phyloP scores from a whole-genome alignment of 441 rosid species.

The Geranium incanum region DNA sequence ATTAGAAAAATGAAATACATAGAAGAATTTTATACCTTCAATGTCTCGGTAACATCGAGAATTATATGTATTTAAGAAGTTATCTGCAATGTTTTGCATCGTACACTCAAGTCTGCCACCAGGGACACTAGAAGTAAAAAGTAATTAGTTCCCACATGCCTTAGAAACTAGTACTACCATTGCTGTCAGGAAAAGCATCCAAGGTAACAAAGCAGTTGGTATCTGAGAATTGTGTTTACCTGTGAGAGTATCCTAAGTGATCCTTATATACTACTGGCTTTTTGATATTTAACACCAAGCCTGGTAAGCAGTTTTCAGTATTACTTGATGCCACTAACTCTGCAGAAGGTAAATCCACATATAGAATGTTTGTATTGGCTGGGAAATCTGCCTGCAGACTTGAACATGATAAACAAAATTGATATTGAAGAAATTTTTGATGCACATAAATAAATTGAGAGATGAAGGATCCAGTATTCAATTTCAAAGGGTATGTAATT shows the following conservation, averaged over 20 bases:
- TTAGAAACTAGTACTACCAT: not conserved
- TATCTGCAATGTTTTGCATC: constrained; percentile 94
- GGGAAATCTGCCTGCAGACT: constrained; percentile 76
- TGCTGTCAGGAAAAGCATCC: not conserved
- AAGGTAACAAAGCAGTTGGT: not conserved
- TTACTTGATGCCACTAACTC: constrained; percentile 59
- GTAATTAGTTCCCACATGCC: not conserved
- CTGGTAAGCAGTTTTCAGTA: constrained; percentile 63
- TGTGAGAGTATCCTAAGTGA: constrained; percentile 57
- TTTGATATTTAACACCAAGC: constrained; percentile 71
- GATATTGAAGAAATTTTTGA: constrained; percentile 11
- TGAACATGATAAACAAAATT: constrained; percentile 26
- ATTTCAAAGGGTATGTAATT: not conserved
- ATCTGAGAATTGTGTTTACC: constrained; percentile 33
- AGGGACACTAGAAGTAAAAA: constrained; percentile 42
- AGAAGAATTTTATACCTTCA: constrained; percentile 45
- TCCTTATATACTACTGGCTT: constrained; percentile 56
- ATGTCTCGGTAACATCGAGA: constrained; percentile 59
- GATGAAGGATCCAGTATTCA: not conserved
- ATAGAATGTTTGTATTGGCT: constrained; percentile 88
- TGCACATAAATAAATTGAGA: not conserved
- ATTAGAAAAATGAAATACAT: not conserved
- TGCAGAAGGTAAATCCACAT: constrained; percentile 64
- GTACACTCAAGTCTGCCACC: constrained; percentile 98
- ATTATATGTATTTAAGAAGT: constrained; percentile 51